These are phyloP conservation scores for Aspergillus ruber DNA, from an alignment of 2,329 filamentous ascomycete genomes.

Conservation along the genomic window DNA sequence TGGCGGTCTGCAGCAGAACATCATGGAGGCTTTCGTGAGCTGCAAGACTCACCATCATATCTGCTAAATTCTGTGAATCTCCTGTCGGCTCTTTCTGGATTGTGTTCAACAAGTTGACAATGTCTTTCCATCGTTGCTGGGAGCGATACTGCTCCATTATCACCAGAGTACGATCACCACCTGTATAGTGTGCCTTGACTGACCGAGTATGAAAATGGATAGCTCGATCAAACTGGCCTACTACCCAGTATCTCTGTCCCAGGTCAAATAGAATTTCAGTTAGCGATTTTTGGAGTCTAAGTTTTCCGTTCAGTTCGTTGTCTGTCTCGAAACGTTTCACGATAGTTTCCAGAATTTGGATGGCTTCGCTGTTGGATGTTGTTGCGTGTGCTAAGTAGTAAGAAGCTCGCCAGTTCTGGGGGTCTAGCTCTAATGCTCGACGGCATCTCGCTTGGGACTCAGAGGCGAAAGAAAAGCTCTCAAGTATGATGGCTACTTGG, in stretches of 20 bases:
- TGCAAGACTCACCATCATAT: conserved; percentile 10
- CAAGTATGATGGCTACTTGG: conserved; percentile 17
- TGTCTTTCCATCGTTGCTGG: conserved; percentile 7
- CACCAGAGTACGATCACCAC: conserved; percentile 6
- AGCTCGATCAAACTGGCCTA: conserved; percentile 5
- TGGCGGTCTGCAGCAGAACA: conserved; percentile 9
- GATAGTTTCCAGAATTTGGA: conserved; percentile 6
- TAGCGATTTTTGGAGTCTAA: conserved; percentile 1
- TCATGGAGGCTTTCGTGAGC: conserved; percentile 8
- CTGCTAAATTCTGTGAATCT: conserved; percentile 2
- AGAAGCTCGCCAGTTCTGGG: conserved; percentile 16
- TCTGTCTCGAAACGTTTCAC: conserved; percentile 3
- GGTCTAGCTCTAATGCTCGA: conserved; percentile 11
- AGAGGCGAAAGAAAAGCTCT: conserved; percentile 6
- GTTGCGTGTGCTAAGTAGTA: conserved; percentile 14
- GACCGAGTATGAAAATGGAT: conserved; percentile 7
- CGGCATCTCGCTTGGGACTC: conserved; percentile 16
- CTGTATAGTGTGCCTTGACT: conserved; percentile 4
- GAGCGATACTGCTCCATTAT: conserved; percentile 8
- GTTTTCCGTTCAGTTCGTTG: conserved; percentile 7
- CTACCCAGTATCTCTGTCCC: conserved; percentile 9
- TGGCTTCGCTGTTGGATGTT: conserved; percentile 9
- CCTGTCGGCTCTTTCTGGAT: background rate
- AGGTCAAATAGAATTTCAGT: conserved; percentile 12
- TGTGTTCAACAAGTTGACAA: conserved; percentile 1